These are phyloP conservation scores for Claviceps sp. DNA, from an alignment of 2,329 filamentous ascomycete species.

Conservation along the genomic window DNA sequence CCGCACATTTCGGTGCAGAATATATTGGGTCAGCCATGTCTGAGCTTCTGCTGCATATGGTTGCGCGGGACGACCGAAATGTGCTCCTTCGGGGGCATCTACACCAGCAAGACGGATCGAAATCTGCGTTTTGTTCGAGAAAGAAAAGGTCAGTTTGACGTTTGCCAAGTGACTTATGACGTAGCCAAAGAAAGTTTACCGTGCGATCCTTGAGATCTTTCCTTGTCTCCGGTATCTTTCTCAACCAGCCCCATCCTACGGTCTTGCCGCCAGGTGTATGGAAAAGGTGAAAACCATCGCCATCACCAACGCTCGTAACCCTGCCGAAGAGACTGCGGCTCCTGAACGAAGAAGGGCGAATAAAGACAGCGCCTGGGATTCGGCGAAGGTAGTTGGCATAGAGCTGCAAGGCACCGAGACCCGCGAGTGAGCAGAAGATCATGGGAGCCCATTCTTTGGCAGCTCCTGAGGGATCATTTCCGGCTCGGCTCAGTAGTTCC, in stretches of 20 bases:
- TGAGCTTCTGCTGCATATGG: constrained; percentile 72
- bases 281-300: constrained; percentile 87
- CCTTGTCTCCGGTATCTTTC: constrained; percentile 55
- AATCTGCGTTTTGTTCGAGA: constrained; percentile 40
- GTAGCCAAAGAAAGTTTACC: constrained; percentile 30
- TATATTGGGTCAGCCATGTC: constrained; percentile 61
- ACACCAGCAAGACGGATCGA: constrained; percentile 81
- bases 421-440: constrained; percentile 23
- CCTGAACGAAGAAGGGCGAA: constrained; percentile 63
- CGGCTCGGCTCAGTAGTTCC: constrained; percentile 19
- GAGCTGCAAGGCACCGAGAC: constrained; percentile 30
- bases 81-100: constrained; percentile 83
- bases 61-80: constrained; percentile 82
- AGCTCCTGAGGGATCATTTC: constrained; percentile 17
- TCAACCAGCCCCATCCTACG: constrained; percentile 86
- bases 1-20: constrained; percentile 61
- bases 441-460: constrained; percentile 27
- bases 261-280: constrained; percentile 86
- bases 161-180: not conserved
- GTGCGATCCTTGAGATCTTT: constrained; percentile 63
- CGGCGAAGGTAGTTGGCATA: constrained; percentile 72
- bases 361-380: constrained; percentile 63
- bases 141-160: not conserved
- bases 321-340: constrained; percentile 65
- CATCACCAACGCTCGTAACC: constrained; percentile 91